A percentile compares a stretch with the other conserved stretches of the same genome.
These are phyloP conservation scores for Ceratobasidium sp. DNA, from an alignment of 1,284 basidiomycete genomes.

Conservation along the genomic window DNA sequence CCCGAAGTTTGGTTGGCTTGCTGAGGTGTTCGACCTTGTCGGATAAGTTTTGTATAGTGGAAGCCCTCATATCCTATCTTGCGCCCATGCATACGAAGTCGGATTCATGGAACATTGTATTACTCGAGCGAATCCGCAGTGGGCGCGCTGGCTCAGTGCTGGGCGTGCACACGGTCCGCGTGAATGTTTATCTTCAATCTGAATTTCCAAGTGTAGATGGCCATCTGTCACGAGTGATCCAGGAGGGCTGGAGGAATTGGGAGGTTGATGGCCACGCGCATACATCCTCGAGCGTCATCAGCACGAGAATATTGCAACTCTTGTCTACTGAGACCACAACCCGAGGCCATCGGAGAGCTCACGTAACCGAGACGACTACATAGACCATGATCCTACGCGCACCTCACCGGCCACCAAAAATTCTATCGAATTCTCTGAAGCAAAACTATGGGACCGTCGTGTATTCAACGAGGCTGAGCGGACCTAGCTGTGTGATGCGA, in stretches of 20 bases:
- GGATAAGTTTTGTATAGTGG: neutral
- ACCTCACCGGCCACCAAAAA: neutral
- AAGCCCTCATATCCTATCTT: neutral
- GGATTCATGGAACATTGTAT: neutral
- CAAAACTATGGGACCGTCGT: slow-evolving; percentile 14
- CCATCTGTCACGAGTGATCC: neutral
- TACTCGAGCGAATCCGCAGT: neutral
- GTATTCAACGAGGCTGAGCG: slow-evolving; percentile 33
- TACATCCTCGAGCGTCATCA: neutral
- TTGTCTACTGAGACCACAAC: neutral
- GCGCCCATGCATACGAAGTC: neutral
- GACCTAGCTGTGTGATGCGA: slow-evolving; percentile 32
- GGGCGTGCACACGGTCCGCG: slow-evolving; percentile 2
- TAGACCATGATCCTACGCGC: neutral
- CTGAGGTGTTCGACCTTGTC: neutral
- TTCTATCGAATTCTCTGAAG: neutral
- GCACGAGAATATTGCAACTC: neutral
- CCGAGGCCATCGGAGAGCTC: neutral
- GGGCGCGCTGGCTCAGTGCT: neutral
- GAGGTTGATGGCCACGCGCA: neutral
- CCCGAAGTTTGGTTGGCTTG: neutral
- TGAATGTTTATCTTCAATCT: neutral
- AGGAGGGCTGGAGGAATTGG: slow-evolving; percentile 9
- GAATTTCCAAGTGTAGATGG: neutral
- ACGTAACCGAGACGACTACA: neutral